phyloP scores from a whole-genome alignment of 1,284 basidiomycete genomes.

The Ceratorhiza oryzae-sativae region DNA sequence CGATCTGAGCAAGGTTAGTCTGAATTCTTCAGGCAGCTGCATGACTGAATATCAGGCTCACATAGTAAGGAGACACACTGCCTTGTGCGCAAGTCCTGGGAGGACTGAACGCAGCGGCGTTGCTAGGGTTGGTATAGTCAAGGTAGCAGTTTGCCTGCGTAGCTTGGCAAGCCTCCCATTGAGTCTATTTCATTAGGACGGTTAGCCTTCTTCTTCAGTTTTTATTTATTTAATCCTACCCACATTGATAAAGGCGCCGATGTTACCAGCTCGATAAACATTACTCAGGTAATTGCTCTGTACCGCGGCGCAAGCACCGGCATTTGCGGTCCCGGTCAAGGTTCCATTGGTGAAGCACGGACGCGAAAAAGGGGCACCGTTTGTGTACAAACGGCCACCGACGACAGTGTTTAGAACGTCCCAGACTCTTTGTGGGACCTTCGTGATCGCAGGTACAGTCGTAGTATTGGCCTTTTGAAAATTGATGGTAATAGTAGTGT shows the following conservation, averaged over 20 bases:
- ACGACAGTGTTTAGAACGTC: constrained; percentile 26
- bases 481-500: constrained; percentile 30
- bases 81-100: constrained; percentile 25
- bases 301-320: constrained; percentile 16
- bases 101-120: constrained; percentile 27
- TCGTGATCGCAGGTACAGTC: constrained; percentile 18
- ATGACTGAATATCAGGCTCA: neutral
- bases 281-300: constrained; percentile 36
- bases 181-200: neutral
- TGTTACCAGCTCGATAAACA: constrained; percentile 19
- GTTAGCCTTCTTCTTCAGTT: neutral
- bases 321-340: constrained; percentile 3
- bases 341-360: constrained; percentile 34
- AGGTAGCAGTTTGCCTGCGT: constrained; percentile 34
- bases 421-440: constrained; percentile 31
- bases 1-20: constrained; percentile 51
- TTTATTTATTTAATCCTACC: no score
- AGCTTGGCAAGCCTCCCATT: constrained; percentile 36
- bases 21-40: neutral
- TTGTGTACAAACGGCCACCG: constrained; percentile 32
- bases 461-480: constrained; percentile 29
- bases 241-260: constrained; percentile 32
- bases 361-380: constrained; percentile 32
- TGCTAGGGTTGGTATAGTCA: constrained; percentile 35
- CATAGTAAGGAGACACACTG: constrained; percentile 33